phyloP scores from a whole-genome alignment of 441 rosid species.

The Aleurites moluccanus region DNA sequence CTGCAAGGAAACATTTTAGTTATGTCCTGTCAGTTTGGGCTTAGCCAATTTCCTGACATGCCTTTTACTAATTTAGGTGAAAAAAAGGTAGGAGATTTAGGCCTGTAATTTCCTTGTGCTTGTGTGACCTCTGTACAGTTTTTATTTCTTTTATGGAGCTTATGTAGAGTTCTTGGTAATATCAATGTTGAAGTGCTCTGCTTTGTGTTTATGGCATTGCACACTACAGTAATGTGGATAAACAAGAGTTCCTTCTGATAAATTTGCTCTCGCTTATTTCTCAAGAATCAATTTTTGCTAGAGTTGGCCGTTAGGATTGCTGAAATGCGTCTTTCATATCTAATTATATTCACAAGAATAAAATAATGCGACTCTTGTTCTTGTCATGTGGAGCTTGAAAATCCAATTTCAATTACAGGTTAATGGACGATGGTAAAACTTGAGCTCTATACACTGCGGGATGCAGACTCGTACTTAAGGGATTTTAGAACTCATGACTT shows the following conservation, averaged over 20 bases:
- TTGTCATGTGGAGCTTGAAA: neutral
- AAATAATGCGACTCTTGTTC: neutral
- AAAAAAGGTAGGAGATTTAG: neutral
- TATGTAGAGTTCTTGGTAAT: too few relatives aligned
- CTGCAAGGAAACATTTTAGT: constrained; percentile 57
- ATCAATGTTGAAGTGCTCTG: too few relatives aligned
- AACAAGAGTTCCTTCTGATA: too few relatives aligned
- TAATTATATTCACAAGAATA: neutral
- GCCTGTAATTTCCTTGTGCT: neutral
- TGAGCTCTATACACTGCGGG: too few relatives aligned
- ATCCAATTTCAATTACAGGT: neutral
- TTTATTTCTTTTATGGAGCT: neutral
- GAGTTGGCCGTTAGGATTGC: neutral
- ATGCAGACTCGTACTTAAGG: too few relatives aligned
- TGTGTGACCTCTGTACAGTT: neutral
- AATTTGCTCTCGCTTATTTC: too few relatives aligned
- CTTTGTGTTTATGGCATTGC: too few relatives aligned
- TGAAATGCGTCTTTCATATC: neutral
- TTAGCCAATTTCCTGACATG: neutral
- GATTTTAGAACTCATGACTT: too few relatives aligned
- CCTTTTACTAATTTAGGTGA: neutral
- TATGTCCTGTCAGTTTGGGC: neutral
- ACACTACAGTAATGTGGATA: too few relatives aligned
- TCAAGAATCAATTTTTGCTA: too few relatives aligned
- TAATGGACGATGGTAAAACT: too few relatives aligned